Base-by-base conservation (phyloP, 768 basidiomycete species). In the Serendipita vermifera region DNA sequence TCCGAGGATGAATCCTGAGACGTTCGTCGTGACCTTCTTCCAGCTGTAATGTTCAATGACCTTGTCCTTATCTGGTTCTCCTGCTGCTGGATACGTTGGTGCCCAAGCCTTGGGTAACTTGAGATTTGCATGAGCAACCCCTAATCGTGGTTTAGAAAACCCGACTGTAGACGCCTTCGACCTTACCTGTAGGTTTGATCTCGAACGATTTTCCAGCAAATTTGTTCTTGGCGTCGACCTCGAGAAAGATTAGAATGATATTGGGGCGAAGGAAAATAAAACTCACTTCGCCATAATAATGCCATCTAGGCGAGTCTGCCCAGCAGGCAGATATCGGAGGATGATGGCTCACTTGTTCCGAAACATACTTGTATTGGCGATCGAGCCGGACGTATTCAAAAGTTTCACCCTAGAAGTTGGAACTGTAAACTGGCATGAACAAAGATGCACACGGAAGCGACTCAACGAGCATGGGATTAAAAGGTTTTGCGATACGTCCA, bases 151-250 rank as follows among this genome's bases (percentile, higher is more conserved):
- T n/a, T n/a, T n/a, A n/a, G n/a, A n/a, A n/a, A n/a, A n/a, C n/a
- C n/a, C n/a, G n/a, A n/a, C n/a, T n/a, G n/a, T n/a, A n/a, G n/a
- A n/a, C n/a, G n/a, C n/a, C n/a, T n/a, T n/a, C n/a, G n/a, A n/a
- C n/a, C n/a, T n/a, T 75, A n/a, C 93, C 93, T 2, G 92, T 97
- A 1, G 93, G 93, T 24, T 89, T 73, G 62, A 97, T 96, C 73
- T 98, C 93, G 64, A 98, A 97, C 0, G 85, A 88, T 68, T 92
- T 90, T 38, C 93, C 93, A 77, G 91, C 84, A 68, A 98, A 96
- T 70, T 83, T 94, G 67, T 92, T 93, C 68, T 96, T 91, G 2
- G 93, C 93, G 64, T 96, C 93, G 55, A 97, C 93, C 82, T 91
- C 56, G 1, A 38, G 4, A 36, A 29, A 17, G 41, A 15, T 26